A percentile compares a stretch with the other conserved stretches of the same genome.
Evolutionary conservation across 257 asterid genomes (phyloP).

Genomic region (Nicotiana paniculata): DNA sequence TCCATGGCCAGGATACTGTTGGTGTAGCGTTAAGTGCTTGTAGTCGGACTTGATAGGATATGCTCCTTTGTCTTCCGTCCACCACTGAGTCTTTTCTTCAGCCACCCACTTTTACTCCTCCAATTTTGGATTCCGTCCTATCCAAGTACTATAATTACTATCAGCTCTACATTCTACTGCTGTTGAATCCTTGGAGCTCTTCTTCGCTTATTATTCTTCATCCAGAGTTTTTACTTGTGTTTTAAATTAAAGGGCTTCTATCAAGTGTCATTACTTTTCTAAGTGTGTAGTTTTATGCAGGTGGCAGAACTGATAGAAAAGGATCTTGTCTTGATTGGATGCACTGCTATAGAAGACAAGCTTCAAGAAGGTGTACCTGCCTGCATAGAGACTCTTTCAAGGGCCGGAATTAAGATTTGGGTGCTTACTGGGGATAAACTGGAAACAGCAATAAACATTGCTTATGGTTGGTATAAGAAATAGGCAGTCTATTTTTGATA

Average conservation of each 20-base stretch:
- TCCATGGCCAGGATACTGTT: not conserved
- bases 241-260: not conserved
- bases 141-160: not conserved
- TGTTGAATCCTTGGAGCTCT: not conserved
- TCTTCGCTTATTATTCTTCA: not conserved
- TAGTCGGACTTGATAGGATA: not conserved
- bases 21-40: not conserved
- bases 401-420: slow-evolving; percentile 99
- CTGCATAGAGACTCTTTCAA: slow-evolving; percentile 94
- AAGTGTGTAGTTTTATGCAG: slow-evolving; percentile 31
- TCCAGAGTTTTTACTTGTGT: not conserved
- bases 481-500: slow-evolving; percentile 12
- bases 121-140: not conserved
- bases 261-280: slow-evolving; percentile 1
- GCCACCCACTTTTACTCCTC: not conserved
- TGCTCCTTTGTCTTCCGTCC: not conserved
- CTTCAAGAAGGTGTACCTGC: slow-evolving; percentile 99
- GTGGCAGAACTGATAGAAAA: slow-evolving; percentile 90
- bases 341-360: slow-evolving; percentile 99
- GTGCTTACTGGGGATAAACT: slow-evolving; percentile 98
- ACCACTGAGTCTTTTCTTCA: not conserved
- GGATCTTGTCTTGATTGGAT: slow-evolving; percentile 88
- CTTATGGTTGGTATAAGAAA: slow-evolving; percentile 55
- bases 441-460: slow-evolving; percentile 99
- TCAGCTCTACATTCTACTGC: not conserved